Evolutionary conservation across 306 rosid species (phyloP), one percentile per base, ranked within the genome.

Genomic region (Ceratonia siliqua): DNA sequence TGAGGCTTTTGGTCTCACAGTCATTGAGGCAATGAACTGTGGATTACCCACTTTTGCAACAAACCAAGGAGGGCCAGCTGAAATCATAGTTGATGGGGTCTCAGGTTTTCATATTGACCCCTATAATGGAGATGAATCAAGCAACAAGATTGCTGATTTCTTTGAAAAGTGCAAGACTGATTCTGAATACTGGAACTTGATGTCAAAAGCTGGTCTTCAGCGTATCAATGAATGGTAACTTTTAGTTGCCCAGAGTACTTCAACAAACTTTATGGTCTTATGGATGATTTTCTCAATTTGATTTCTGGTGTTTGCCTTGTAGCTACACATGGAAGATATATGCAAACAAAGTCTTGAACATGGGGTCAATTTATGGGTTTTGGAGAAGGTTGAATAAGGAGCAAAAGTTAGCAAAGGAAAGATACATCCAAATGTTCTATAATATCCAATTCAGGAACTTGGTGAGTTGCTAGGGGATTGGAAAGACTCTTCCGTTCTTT

Each of bases 281-380:
- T 43, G 21, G 18, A 67, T n/a, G n/a, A 27, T n/a, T n/a, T 77
- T 52, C 70, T 76, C 54, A 10, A n/a, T 33, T 30, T 42, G 24
- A 41, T 33, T 41, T 24, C n/a, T 56, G 54, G 22, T 28, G n/a
- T n/a, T n/a, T 50, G 8, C 38, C 54, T 73, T 68, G 76, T 73
- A 94, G 98, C 87, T 94, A 94, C 68, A 94, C 98, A 74, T 94
- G 98, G 98, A 94, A 94, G 82, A 91, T 94, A 67, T 94, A 94
- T 83, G 97, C 98, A 73, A 89, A 81, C 49, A 94, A 89, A 77
- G 80, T 90, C 56, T 72, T 94, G 94, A 88, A 85, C 32, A 91
- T 94, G 93, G 96, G 93, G 73, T 88, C 98, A 39, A 76, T 86
- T 24, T 94, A 90, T 68, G 92, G 92, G 33, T 90, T 91, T 71